These are phyloP conservation scores for Aethionema arabicum DNA, from an alignment of 345 rosid species.

Conservation along the genomic window DNA sequence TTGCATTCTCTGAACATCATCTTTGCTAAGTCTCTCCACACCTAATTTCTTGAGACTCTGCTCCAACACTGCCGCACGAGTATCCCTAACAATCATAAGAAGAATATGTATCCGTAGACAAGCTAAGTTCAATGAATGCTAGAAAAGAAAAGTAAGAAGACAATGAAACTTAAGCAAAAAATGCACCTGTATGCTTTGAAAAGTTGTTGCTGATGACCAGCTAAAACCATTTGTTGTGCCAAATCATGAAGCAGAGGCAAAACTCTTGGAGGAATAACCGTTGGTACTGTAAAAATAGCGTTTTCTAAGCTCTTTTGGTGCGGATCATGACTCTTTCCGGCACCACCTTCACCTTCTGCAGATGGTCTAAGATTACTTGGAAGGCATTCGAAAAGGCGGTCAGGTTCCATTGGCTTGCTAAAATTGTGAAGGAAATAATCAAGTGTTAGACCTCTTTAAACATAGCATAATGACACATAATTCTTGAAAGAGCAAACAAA, in stretches of 20 bases:
- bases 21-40: constrained; percentile 91
- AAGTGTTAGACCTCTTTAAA: not conserved
- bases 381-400: constrained; percentile 78
- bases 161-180: not conserved
- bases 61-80: constrained; percentile 83
- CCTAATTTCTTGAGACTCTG: constrained; percentile 88
- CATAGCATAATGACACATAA: not conserved
- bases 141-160: not conserved
- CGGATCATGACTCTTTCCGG: constrained; percentile 50
- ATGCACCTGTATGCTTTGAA: constrained; percentile 70
- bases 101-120: not conserved
- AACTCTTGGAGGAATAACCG: constrained; percentile 87
- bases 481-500: not conserved
- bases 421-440: constrained; percentile 24
- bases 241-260: constrained; percentile 76
- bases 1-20: constrained; percentile 96
- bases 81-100: constrained; percentile 53
- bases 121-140: not conserved
- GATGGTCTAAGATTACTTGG: constrained; percentile 76
- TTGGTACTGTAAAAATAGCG: constrained; percentile 64
- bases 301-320: constrained; percentile 54
- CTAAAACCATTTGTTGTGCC: constrained; percentile 80
- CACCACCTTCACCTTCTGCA: constrained; percentile 44
- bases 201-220: constrained; percentile 91
- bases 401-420: constrained; percentile 98